Base-by-base conservation (phyloP, 441 rosid species). In the Syzygium malaccense region DNA sequence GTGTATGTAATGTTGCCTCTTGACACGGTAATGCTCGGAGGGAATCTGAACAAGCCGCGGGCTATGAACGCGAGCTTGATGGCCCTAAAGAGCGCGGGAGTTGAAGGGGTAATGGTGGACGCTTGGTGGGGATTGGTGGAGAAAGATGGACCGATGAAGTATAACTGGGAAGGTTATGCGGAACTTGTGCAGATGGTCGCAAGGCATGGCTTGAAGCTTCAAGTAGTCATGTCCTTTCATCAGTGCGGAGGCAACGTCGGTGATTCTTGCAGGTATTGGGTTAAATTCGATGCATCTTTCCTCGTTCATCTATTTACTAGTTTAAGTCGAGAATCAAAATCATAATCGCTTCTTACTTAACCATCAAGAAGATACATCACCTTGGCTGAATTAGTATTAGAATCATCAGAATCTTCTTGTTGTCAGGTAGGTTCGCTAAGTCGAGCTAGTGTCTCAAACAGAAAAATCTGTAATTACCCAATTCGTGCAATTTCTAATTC, bases 101-200 rank as follows among this genome's bases (percentile, higher is more conserved):
- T 93, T 19, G 98, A 95, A 92, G 99, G 99, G 87, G 98, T 96
- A 2, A 98, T 98, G 99, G 99, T 96, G 86, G 99, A 98, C 92
- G 98, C 94, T 53, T 98, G 99, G 99, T 98, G 99, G 99, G 99
- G 99, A 12, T 58, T 98, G 92, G 99, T 96, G 4, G 99, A 98
- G 94, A 98, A 96, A 93, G 98, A 98, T 90, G 98, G 96, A 88
- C 99, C 99, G 54, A 88, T 95, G 85, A 94, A 93, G 88, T 96
- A 98, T 90, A 98, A 96, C 62, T 98, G 99, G 99, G 98, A 98
- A 87, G 99, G 99, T 64, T 96, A 98, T 89, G 97, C 94, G 13
- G 97, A 95, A 90, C 97, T 98, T 57, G 95, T 96, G 86, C 93
- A 93, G 83, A 96, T 95, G 98, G 99, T 96, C 75, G 94, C 95